Base-by-base conservation (phyloP, 257 asterid species). In the Pogostemon cablin region DNA sequence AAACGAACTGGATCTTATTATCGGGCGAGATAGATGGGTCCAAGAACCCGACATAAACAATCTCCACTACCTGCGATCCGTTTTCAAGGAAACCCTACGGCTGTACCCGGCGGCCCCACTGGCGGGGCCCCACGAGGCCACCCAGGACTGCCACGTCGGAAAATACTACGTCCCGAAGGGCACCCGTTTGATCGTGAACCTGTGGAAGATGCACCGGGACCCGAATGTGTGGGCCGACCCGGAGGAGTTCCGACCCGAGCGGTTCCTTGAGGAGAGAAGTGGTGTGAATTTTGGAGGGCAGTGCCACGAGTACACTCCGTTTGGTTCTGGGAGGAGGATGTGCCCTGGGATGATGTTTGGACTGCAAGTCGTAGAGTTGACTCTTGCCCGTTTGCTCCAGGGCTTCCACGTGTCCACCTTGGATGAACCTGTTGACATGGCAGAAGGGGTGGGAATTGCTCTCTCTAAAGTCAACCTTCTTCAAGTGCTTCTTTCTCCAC, bases 21-120 rank as follows among this genome's bases (percentile, higher is more conserved):
- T 87, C 2, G 93, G 90, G 0, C 59, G 12, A 38, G 15, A 73
- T 20, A 80, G 77, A 73, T 73, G 78, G 79, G 85, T 81, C 41
- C 80, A 81, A 70, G 95, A 85, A 54, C 67, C 86, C 8, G 89
- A 87, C 74, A 71, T 87, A 52, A 62, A 67, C 62, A 78, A 75
- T 60, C 78, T 87, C 39, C 39, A 8, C 1, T 83, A 81, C 76
- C 37, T 87, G 2, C 81, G 83, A 44, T 81, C 95, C 8, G 69
- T 82, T 9, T 68, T 87, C 12, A 80, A 85, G 52, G 95, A 87
- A 44, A 83, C 89, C 0, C 62, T 88, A 0, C 80, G 88, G 9
- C 38, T 88, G 62, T 85, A 82, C 77, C 91, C 95, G 5, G 86
- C 88, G 1, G 91, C 87, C 3, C 91, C 95, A 1, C 67, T 88